Evolutionary conservation across 805 yeast species (phyloP).

Genomic region (Kodamaea fukazawae): DNA sequence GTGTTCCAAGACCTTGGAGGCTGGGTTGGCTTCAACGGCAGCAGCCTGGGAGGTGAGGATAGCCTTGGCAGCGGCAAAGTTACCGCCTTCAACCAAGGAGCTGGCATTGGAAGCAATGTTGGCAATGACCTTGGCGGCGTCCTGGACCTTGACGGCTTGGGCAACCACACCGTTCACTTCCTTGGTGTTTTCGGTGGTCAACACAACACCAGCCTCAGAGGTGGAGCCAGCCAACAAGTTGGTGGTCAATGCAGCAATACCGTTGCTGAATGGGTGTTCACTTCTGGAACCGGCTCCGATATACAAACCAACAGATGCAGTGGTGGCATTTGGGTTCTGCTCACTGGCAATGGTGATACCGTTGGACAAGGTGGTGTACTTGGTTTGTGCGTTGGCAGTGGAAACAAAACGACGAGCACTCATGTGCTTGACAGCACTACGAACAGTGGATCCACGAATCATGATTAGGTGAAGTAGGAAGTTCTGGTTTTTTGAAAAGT

Average conservation of each 20-base stretch:
- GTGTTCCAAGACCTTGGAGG: constrained; percentile 64
- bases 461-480: constrained; percentile 17
- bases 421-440: constrained; percentile 25
- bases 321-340: constrained; percentile 50
- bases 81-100: constrained; percentile 40
- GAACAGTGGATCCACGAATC: constrained; percentile 44
- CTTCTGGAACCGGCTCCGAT: constrained; percentile 76
- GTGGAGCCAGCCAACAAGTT: constrained; percentile 40
- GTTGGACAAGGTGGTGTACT: constrained; percentile 68
- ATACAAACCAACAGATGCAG: constrained; percentile 67
- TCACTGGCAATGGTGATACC: constrained; percentile 76
- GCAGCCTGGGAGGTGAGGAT: constrained; percentile 47
- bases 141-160: constrained; percentile 47
- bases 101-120: constrained; percentile 38
- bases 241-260: constrained; percentile 68
- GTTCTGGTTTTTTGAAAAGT: constrained; percentile 7
- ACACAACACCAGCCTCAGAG: constrained; percentile 52
- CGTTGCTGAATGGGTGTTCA: constrained; percentile 79
- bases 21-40: constrained; percentile 54
- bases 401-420: constrained; percentile 56
- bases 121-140: constrained; percentile 54
- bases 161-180: constrained; percentile 66
- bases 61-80: constrained; percentile 47
- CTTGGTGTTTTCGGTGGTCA: constrained; percentile 53
- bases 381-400: constrained; percentile 56